Evolutionary conservation across 164 flowering plant species (phyloP), one percentile per base, ranked within the genome.

Genomic region (Protea cynaroides): DNA sequence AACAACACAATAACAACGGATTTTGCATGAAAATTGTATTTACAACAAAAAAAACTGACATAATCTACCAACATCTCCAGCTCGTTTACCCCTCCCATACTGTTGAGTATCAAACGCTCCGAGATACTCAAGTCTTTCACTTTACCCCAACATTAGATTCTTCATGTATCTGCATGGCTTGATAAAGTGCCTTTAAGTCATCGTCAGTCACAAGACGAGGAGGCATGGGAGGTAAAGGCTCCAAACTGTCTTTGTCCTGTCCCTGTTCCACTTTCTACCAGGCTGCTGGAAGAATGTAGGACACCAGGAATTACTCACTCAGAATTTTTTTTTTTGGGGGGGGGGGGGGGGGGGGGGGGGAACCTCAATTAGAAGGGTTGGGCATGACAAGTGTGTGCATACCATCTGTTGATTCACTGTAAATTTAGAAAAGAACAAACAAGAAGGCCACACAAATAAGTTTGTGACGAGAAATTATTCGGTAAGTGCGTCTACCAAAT

Each of bases 1-100:
- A 40, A 9, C 46, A 14, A 8, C 17, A 19, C 29, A 24, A 25
- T 25, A 56, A 25, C 12, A 25, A 13, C 8, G n/a, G 37, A 8
- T 13, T 56, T n/a, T 8, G 13, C 58, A 56, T 14, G 15, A 21
- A 59, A 25, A 6, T 19, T 1, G 21, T 54, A 13, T 14, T 44
- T 29, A 1, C 54, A 19, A 29, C 46, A n/a, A n/a, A 50, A 60
- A 34, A 64, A 29, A 25, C 2, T 49, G 11, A 53, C 19, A 60
- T 11, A 19, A 62, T 36, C 24, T n/a, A 73, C 95, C 50, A 57
- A 94, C 99, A 94, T 95, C 99, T 80, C 99, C 87, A 38, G 96
- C 82, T 69, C 99, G 84, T 76, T 95, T 95, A 8, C 99, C 99
- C 76, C 99, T 80, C 70, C 99, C 99, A 79, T 95, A 95, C 0